A percentile compares a stretch with the other conserved stretches of the same genome.
phyloP scores from a whole-genome alignment of 331 rosid species.

The Phaseolus coccineus region DNA sequence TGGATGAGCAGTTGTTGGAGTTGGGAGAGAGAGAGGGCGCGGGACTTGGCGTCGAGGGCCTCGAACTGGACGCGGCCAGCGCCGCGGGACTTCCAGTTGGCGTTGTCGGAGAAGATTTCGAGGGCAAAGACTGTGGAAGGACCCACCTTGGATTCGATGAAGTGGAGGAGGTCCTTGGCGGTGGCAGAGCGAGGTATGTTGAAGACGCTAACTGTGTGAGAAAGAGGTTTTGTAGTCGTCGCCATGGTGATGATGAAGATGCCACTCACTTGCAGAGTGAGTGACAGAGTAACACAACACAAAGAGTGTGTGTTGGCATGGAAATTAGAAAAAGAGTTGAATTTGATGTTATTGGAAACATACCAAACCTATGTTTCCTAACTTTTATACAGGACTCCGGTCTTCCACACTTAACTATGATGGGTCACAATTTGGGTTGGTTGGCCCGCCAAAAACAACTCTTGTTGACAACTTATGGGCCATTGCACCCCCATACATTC shows the following conservation, averaged over 20 bases:
- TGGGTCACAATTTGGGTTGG: too few relatives aligned
- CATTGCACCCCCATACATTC: too few relatives aligned
- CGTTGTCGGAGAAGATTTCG: slow-evolving; percentile 68
- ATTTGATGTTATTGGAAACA: neutral
- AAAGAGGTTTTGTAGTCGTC: slow-evolving; percentile 32
- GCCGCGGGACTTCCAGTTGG: slow-evolving; percentile 86
- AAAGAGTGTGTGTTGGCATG: neutral
- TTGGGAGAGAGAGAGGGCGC: slow-evolving; percentile 55
- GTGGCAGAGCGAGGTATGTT: slow-evolving; percentile 72
- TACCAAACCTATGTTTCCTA: neutral
- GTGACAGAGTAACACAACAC: neutral
- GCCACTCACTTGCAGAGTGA: neutral
- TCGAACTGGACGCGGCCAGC: slow-evolving; percentile 83
- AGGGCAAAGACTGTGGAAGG: slow-evolving; percentile 72
- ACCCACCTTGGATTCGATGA: slow-evolving; percentile 62
- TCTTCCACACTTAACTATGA: too few relatives aligned
- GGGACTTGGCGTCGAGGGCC: slow-evolving; percentile 46
- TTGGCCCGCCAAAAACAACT: too few relatives aligned
- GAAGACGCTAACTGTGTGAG: slow-evolving; percentile 49
- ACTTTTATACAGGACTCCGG: too few relatives aligned
- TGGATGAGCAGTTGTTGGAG: slow-evolving; percentile 52
- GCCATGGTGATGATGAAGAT: slow-evolving; percentile 2
- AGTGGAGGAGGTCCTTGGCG: slow-evolving; percentile 67
- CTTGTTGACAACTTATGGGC: too few relatives aligned
- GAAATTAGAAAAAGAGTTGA: too few relatives aligned